A percentile compares a stretch with the other conserved stretches of the same genome.
These are phyloP conservation scores for Lachancea cidri DNA, from an alignment of 805 yeast genomes.

Conservation along the genomic window DNA sequence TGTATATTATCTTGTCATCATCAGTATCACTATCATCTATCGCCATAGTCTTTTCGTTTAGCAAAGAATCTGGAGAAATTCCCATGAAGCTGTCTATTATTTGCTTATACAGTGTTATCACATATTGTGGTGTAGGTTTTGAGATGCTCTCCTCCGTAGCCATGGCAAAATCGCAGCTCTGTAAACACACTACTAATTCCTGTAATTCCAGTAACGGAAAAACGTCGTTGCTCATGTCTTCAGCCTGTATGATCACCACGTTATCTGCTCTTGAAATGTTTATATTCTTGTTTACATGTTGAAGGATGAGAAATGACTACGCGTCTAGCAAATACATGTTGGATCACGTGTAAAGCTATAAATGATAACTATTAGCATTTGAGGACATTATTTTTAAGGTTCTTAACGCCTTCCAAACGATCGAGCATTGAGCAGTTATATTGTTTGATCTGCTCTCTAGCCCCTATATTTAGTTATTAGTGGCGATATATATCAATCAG, in stretches of 20 bases:
- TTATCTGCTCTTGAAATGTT: background rate
- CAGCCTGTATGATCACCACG: background rate
- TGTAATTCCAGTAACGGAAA: constrained; percentile 59
- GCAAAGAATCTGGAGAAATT: constrained; percentile 34
- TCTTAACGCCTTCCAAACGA: background rate
- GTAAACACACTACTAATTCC: constrained; percentile 55
- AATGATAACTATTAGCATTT: background rate
- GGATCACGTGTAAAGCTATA: background rate
- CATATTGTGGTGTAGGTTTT: constrained; percentile 53
- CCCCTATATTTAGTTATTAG: background rate
- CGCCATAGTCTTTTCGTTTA: constrained; percentile 9
- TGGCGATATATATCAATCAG: too few species aligned
- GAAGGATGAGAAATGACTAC: background rate
- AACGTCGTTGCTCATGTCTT: constrained; percentile 37
- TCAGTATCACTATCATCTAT: constrained; percentile 22
- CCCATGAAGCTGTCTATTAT: constrained; percentile 58
- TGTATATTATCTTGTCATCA: constrained; percentile 13
- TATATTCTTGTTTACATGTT: background rate
- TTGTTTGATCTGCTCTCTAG: background rate
- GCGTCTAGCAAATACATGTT: background rate
- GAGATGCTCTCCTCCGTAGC: constrained; percentile 55
- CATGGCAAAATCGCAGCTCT: constrained; percentile 51
- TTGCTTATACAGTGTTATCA: constrained; percentile 52
- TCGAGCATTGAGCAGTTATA: background rate
- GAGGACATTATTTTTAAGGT: background rate